A percentile compares a stretch with the other conserved stretches of the same genome.
These are phyloP conservation scores for Leersia perrieri DNA, from an alignment of 176 grass and related monocot genomes.

Conservation along the genomic window DNA sequence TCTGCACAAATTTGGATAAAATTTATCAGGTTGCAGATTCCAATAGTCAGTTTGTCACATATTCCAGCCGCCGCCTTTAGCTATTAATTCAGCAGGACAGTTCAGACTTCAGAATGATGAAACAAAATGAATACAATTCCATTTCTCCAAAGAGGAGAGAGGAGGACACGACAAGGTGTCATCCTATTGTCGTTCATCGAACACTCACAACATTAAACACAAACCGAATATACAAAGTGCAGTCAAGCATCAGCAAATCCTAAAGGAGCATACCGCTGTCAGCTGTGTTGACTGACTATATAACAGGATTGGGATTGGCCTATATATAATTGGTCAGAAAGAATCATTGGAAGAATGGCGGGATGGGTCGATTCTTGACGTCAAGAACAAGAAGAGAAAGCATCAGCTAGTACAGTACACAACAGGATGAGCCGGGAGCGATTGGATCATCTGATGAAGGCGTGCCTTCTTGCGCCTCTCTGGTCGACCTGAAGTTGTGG, in stretches of 20 bases:
- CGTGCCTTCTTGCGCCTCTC: conserved; percentile 47
- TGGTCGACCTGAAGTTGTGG: conserved; percentile 73
- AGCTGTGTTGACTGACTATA: conserved; percentile 34
- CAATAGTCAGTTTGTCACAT: too few species aligned
- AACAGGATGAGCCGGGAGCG: background rate
- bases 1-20: too few species aligned
- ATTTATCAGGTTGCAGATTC: background rate
- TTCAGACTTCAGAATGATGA: background rate
- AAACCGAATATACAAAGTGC: background rate
- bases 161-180: background rate
- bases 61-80: too few species aligned
- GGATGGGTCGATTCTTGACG: conserved; percentile 27
- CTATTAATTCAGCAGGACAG: too few species aligned
- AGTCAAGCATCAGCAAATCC: conserved; percentile 5
- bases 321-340: conserved; percentile 22
- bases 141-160: background rate
- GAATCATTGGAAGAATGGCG: conserved; percentile 9
- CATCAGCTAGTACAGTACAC: background rate
- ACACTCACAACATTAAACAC: background rate
- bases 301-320: background rate
- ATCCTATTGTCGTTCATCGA: conserved; percentile 1
- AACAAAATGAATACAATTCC: background rate
- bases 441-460: conserved; percentile 67
- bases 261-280: conserved; percentile 26
- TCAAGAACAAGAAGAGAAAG: background rate